These are phyloP conservation scores for Avicennia marina DNA, from an alignment of 257 asterid species.

Conservation along the genomic window DNA sequence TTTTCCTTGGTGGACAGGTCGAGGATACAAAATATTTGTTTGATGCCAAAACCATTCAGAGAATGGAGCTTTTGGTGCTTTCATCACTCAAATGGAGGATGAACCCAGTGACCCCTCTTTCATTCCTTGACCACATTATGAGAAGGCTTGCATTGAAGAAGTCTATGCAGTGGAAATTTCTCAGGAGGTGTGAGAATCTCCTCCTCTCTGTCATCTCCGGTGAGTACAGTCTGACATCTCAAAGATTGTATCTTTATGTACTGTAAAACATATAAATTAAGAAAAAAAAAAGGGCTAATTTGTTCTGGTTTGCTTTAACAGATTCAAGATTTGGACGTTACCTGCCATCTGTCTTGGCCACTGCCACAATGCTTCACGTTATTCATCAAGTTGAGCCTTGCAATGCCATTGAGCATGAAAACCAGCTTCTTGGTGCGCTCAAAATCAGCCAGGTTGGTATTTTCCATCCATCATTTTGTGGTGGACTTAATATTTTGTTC, in stretches of 20 bases:
- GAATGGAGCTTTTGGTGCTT: conserved; percentile 87
- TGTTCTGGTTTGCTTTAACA: background rate
- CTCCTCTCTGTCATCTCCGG: conserved; percentile 66
- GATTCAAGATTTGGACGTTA: conserved; percentile 64
- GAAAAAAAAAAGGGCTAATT: background rate
- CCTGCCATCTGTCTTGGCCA: conserved; percentile 74
- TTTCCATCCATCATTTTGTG: background rate
- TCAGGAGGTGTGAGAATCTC: conserved; percentile 48
- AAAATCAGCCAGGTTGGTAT: conserved; percentile 59
- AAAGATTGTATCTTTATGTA: background rate
- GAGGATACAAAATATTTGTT: conserved; percentile 55
- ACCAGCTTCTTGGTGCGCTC: conserved; percentile 67
- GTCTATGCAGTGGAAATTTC: conserved; percentile 54
- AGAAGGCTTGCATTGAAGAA: conserved; percentile 66
- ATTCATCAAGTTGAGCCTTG: conserved; percentile 53
- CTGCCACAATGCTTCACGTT: conserved; percentile 84
- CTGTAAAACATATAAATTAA: background rate
- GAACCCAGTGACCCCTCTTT: conserved; percentile 92
- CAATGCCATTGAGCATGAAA: conserved; percentile 52
- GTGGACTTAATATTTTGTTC: background rate
- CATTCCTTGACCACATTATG: conserved; percentile 74
- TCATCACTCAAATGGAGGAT: conserved; percentile 78
- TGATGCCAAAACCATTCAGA: conserved; percentile 74
- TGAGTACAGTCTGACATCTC: conserved; percentile 16
- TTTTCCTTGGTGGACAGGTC: conserved; percentile 31